A percentile compares a stretch with the other conserved stretches of the same genome.
Conservation (phyloP, 805 yeast genomes). For the Phaffomyces opuntiae region DNA sequence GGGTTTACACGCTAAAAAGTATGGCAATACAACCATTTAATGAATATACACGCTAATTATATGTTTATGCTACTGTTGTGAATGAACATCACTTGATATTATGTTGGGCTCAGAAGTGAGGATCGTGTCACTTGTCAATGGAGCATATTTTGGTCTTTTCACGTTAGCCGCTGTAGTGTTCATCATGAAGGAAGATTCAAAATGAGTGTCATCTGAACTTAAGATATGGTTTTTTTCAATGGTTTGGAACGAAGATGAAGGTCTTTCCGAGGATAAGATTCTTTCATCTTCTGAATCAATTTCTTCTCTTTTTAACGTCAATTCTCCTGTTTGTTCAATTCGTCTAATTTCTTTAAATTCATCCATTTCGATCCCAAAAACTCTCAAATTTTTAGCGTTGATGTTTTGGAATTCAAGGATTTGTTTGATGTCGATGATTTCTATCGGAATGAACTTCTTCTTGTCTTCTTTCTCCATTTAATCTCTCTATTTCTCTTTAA, state of each 20-base stretch:
- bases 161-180: not conserved
- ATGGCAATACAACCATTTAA: slow-evolving; percentile 4
- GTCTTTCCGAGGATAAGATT: not conserved
- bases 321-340: slow-evolving; percentile 1
- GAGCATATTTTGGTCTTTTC: slow-evolving; percentile 1
- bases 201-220: slow-evolving; percentile 1
- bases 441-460: not conserved
- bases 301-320: not conserved
- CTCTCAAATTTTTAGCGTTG: not conserved
- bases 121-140: not conserved
- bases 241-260: not conserved
- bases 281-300: not conserved
- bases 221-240: not conserved
- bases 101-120: slow-evolving; percentile 10
- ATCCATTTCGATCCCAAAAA: slow-evolving; percentile 7
- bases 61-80: no score
- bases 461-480: not conserved
- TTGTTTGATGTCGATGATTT: slow-evolving; percentile 6
- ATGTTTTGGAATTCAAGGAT: slow-evolving; percentile 4
- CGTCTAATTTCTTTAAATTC: slow-evolving; percentile 2
- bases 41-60: not conserved
- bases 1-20: slow-evolving; percentile 50
- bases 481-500: no score
- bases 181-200: not conserved
- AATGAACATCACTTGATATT: slow-evolving; percentile 1